Percentiles rank a stretch among this genome's conserved stretches.
These are phyloP conservation scores for Avena atlantica DNA, from an alignment of 176 grass and related monocot genomes.

Conservation along the genomic window DNA sequence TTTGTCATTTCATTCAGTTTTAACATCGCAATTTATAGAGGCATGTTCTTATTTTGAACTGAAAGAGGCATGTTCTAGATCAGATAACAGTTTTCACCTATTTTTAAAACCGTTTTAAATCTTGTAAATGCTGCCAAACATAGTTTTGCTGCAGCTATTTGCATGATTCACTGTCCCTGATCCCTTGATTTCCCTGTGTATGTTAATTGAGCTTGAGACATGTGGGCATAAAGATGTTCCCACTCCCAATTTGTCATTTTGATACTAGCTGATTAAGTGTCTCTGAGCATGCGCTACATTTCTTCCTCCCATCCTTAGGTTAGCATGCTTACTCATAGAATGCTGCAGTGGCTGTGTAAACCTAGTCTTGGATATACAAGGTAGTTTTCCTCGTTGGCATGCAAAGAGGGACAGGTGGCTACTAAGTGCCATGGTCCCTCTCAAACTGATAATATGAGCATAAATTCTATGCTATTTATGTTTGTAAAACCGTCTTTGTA, in stretches of 20 bases:
- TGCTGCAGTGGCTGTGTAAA: not conserved
- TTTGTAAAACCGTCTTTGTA: constrained; percentile 10
- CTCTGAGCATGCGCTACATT: not conserved
- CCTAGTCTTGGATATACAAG: not conserved
- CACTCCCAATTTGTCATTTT: not conserved
- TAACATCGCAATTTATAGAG: constrained; percentile 21
- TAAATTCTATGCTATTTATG: not conserved
- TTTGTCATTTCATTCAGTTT: constrained; percentile 26
- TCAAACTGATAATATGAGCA: not conserved
- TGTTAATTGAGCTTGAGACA: constrained; percentile 4
- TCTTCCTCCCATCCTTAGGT: not conserved
- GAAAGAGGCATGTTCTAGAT: constrained; percentile 29
- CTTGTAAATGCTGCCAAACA: constrained; percentile 1
- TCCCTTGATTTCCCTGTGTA: constrained; percentile 15
- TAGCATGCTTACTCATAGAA: constrained; percentile 1
- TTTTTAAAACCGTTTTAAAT: constrained; percentile 3
- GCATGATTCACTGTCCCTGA: not conserved
- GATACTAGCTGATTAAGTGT: constrained; percentile 15
- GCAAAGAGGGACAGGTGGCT: constrained; percentile 14
- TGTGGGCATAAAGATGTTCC: constrained; percentile 10
- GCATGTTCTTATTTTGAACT: constrained; percentile 8
- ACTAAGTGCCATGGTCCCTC: not conserved
- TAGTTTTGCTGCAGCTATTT: not conserved
- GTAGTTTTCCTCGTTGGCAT: not conserved
- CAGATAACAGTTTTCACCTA: constrained; percentile 24